Percentiles rank a stretch among this genome's conserved stretches.
Conservation (phyloP, 129 eudicot genomes). For the Helianthus tuberosus region DNA sequence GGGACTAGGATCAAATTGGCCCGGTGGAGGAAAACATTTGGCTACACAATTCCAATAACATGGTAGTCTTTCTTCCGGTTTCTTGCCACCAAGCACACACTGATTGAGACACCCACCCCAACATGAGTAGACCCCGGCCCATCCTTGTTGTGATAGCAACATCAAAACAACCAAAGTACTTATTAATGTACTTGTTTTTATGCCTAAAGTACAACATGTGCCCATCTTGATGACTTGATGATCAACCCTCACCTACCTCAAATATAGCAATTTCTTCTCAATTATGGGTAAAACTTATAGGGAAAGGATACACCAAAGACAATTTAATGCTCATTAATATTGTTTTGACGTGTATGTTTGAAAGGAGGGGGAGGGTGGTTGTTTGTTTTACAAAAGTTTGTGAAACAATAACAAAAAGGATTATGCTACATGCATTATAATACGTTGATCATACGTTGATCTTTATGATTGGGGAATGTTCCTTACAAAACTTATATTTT, state of each 20-base stretch:
- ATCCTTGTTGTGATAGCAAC: constrained; percentile 18
- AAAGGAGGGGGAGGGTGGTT: background rate
- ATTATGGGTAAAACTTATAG: constrained; percentile 13
- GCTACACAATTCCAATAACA: constrained; percentile 44
- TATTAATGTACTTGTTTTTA: constrained; percentile 13
- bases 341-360: background rate
- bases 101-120: constrained; percentile 66
- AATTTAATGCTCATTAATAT: constrained; percentile 26
- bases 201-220: background rate
- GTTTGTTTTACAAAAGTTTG: background rate
- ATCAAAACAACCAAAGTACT: constrained; percentile 24
- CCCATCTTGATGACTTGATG: constrained; percentile 18
- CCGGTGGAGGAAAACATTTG: constrained; percentile 33
- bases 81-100: constrained; percentile 37
- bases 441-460: too few species aligned
- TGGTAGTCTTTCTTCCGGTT: constrained; percentile 13
- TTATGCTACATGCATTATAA: too few species aligned
- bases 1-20: background rate
- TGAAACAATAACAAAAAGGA: background rate
- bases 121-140: constrained; percentile 38
- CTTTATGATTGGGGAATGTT: too few species aligned
- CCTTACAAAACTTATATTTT: too few species aligned
- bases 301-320: background rate
- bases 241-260: background rate
- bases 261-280: background rate